phyloP scores from a whole-genome alignment of 305 asterid genomes.

The Caryopteris hybrid region DNA sequence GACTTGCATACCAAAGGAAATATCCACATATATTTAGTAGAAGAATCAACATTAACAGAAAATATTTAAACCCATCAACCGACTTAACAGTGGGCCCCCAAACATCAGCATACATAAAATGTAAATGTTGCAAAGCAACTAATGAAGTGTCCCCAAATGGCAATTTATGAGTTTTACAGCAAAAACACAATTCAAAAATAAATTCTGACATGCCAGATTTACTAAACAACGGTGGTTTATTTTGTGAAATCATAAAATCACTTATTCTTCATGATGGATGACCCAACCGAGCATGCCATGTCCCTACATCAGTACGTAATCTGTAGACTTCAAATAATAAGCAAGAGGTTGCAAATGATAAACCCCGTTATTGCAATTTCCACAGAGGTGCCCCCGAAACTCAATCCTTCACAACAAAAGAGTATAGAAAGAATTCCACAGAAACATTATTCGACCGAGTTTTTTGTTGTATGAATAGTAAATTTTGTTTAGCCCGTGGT shows the following conservation, averaged over 20 bases:
- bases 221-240: neutral
- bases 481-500: neutral
- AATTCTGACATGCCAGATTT: neutral
- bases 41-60: neutral
- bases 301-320: neutral
- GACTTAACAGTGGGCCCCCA: neutral
- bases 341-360: neutral
- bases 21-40: neutral
- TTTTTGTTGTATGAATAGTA: neutral
- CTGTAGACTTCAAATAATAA: neutral
- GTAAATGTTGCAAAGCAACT: neutral
- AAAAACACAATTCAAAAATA: neutral
- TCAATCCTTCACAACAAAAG: neutral
- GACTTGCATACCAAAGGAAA: neutral
- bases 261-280: neutral
- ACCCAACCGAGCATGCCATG: neutral
- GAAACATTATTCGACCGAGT: neutral
- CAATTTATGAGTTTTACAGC: neutral
- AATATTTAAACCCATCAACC: neutral
- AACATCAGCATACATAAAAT: too few relatives aligned
- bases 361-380: neutral
- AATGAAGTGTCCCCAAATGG: neutral
- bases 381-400: neutral
- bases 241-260: neutral
- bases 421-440: neutral